phyloP scores from a whole-genome alignment of 73 alveolate species.

The Paramecium tetraurelia region DNA sequence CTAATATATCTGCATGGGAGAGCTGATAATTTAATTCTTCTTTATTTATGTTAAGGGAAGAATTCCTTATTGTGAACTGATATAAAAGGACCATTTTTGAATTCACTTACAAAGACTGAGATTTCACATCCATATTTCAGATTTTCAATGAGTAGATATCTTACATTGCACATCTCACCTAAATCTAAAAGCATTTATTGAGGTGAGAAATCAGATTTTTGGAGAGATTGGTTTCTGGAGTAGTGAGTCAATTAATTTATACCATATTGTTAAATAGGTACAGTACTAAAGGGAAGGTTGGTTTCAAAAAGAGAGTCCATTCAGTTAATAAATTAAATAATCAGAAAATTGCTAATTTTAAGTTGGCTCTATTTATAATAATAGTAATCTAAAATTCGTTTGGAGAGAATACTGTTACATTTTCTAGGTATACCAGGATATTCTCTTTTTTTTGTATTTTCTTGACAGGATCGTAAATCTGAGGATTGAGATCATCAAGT shows the following conservation, averaged over 20 bases:
- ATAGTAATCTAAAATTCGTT: background rate
- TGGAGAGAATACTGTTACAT: slow-evolving; percentile 22
- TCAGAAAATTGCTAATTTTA: background rate
- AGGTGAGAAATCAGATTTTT: background rate
- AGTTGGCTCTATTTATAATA: background rate
- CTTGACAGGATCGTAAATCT: background rate
- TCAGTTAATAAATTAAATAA: background rate
- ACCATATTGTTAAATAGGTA: background rate
- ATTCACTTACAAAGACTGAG: slow-evolving; percentile 47
- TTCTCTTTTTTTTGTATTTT: background rate
- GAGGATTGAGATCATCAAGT: background rate
- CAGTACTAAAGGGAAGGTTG: background rate
- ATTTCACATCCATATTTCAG: slow-evolving; percentile 57
- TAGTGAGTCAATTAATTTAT: background rate
- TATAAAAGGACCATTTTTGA: slow-evolving; percentile 56
- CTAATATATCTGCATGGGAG: slow-evolving; percentile 49
- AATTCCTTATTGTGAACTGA: slow-evolving; percentile 34
- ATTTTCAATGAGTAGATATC: slow-evolving; percentile 43
- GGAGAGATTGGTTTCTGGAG: background rate
- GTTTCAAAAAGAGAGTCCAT: background rate
- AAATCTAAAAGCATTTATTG: slow-evolving; percentile 36
- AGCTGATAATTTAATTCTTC: slow-evolving; percentile 33
- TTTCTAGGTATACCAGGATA: background rate
- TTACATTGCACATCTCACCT: slow-evolving; percentile 50
- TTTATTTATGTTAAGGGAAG: background rate